Percentiles rank a stretch among this genome's conserved stretches.
phyloP scores from a whole-genome alignment of 2,329 filamentous ascomycete species.

The Botrytis tulipae region DNA sequence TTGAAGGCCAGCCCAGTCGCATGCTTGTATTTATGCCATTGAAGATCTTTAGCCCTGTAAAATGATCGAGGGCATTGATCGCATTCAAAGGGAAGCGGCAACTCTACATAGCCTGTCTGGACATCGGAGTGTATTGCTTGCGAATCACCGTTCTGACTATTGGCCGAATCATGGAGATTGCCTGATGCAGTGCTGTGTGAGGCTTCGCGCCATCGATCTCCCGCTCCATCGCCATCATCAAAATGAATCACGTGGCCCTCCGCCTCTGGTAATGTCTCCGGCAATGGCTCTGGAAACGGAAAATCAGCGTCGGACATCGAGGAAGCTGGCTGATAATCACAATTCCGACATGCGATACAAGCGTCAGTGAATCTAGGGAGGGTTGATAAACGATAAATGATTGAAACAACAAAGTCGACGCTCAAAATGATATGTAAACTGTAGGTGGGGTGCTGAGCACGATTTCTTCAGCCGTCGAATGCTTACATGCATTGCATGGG shows the following conservation, averaged over 20 bases:
- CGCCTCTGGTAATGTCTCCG: not conserved
- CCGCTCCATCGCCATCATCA: too few relatives aligned
- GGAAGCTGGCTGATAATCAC: not conserved
- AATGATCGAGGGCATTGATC: not conserved
- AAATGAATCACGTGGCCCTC: not conserved
- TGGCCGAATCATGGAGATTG: not conserved
- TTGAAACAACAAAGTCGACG: not conserved
- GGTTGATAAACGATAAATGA: not conserved
- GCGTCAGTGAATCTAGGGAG: not conserved
- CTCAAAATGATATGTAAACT: not conserved
- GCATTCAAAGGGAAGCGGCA: not conserved
- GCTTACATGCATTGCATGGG: not conserved
- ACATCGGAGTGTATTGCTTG: not conserved
- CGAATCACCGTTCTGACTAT: too few relatives aligned
- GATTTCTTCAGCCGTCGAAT: not conserved
- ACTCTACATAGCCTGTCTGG: not conserved
- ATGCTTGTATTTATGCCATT: constrained; percentile 9
- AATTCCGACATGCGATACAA: not conserved
- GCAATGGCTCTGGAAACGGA: not conserved
- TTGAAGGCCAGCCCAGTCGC: not conserved
- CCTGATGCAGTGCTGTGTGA: not conserved
- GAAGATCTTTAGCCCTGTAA: not conserved
- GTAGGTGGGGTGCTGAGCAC: not conserved
- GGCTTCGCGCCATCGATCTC: not conserved
- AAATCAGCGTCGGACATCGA: not conserved